Conservation (phyloP, 345 rosid genomes). For the Hibiscus trionum region DNA sequence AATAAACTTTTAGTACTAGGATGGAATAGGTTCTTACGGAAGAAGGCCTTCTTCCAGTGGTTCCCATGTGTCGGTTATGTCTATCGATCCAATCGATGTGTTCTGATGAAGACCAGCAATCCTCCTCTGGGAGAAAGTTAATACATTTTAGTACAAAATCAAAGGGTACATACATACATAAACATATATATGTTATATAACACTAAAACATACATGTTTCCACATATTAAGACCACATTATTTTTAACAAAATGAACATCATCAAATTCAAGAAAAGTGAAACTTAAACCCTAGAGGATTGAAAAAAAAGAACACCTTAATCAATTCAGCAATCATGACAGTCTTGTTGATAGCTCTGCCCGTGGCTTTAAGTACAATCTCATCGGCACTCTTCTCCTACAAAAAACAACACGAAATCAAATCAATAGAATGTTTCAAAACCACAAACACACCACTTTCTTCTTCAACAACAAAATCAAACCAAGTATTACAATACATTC, state of each 20-base stretch:
- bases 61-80: conserved; percentile 56
- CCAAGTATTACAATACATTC: not conserved
- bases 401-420: not conserved
- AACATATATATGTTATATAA: not conserved
- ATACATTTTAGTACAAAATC: not conserved
- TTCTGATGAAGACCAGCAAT: conserved; percentile 44
- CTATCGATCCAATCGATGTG: conserved; percentile 36
- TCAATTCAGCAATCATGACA: conserved; percentile 5
- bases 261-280: no score
- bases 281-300: no score
- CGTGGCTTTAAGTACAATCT: conserved; percentile 3
- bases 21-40: conserved; percentile 28
- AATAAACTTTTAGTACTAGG: not conserved
- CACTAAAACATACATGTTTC: no score
- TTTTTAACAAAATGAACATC: not conserved
- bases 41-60: conserved; percentile 61
- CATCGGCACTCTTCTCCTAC: conserved; percentile 1
- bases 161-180: not conserved
- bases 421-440: not conserved
- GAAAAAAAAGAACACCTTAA: not conserved
- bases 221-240: not conserved
- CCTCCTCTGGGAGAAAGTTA: conserved; percentile 26
- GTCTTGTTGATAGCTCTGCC: conserved; percentile 8
- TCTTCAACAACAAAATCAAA: not conserved
- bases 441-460: no score